Evolutionary conservation across 176 grass and related monocot species (phyloP).

Genomic region (Oryza glumipatula): DNA sequence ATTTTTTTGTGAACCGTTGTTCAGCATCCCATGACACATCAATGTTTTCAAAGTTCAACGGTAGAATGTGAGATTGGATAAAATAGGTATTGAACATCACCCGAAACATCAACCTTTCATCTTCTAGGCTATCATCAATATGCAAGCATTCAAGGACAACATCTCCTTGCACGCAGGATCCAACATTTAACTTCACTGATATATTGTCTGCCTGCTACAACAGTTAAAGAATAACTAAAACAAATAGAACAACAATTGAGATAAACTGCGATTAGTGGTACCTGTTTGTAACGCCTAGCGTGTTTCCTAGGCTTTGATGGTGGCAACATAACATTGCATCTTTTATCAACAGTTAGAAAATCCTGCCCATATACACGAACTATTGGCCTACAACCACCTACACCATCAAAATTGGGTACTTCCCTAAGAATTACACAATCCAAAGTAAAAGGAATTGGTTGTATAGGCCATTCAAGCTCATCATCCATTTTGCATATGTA

Average conservation of each 20-base stretch:
- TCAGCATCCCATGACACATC: slow-evolving; percentile 78
- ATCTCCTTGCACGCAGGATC: slow-evolving; percentile 87
- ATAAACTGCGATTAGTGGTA: slow-evolving; percentile 38
- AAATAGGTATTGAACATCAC: slow-evolving; percentile 96
- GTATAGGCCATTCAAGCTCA: slow-evolving; percentile 51
- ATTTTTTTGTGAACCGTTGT: slow-evolving; percentile 75
- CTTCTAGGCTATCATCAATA: slow-evolving; percentile 57
- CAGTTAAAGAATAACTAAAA: slow-evolving; percentile 63
- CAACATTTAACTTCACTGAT: slow-evolving; percentile 87
- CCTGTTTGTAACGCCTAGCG: slow-evolving; percentile 78
- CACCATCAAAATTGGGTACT: slow-evolving; percentile 82
- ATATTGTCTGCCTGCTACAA: slow-evolving; percentile 75
- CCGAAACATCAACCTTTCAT: slow-evolving; percentile 79
- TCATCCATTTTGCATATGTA: slow-evolving; percentile 73
- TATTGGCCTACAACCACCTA: slow-evolving; percentile 80
- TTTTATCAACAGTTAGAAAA: slow-evolving; percentile 52
- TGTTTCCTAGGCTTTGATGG: slow-evolving; percentile 72
- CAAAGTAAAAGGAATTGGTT: slow-evolving; percentile 74
- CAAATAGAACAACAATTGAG: slow-evolving; percentile 38
- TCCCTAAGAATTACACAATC: slow-evolving; percentile 91
- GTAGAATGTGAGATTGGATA: slow-evolving; percentile 86
- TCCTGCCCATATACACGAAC: slow-evolving; percentile 80
- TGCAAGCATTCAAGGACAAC: slow-evolving; percentile 89
- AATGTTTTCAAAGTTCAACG: slow-evolving; percentile 76
- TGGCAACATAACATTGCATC: slow-evolving; percentile 48